Percentiles rank a stretch among this genome's conserved stretches.
phyloP scores from a whole-genome alignment of 1,139 yeast species.

The Lodderomyces metapsilosis region DNA sequence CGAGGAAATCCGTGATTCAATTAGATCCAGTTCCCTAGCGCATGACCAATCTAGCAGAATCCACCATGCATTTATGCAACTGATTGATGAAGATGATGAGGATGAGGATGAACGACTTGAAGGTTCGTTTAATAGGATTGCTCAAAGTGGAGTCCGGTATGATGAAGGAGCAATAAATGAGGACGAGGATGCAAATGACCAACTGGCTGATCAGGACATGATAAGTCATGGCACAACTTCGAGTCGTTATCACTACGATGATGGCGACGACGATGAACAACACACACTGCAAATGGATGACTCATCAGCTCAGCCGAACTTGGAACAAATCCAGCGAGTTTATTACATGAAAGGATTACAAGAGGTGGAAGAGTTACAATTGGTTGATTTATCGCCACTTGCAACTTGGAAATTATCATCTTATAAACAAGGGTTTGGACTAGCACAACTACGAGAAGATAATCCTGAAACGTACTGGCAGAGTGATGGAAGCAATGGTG shows the following conservation, averaged over 20 bases:
- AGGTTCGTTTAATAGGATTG: conserved; percentile 3
- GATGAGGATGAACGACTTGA: conserved; percentile 6
- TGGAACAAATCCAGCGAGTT: conserved; percentile 41
- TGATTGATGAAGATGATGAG: conserved; percentile 17
- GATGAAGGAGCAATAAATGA: conserved; percentile 2
- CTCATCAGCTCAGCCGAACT: conserved; percentile 26
- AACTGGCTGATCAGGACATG: conserved; percentile 6
- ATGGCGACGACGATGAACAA: background rate
- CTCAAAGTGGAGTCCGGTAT: background rate
- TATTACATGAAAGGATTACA: conserved; percentile 50
- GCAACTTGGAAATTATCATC: conserved; percentile 90
- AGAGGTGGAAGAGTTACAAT: conserved; percentile 56
- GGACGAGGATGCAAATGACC: conserved; percentile 3
- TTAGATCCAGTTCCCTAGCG: background rate
- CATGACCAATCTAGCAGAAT: conserved; percentile 9
- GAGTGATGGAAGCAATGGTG: conserved; percentile 68
- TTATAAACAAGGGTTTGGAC: conserved; percentile 68
- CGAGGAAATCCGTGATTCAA: conserved; percentile 34
- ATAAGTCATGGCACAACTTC: conserved; percentile 6
- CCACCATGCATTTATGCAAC: conserved; percentile 11
- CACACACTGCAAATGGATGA: conserved; percentile 3
- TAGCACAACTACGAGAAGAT: conserved; percentile 70
- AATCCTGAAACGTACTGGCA: conserved; percentile 86
- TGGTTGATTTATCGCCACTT: conserved; percentile 71
- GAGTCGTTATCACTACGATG: conserved; percentile 2